Evolutionary conservation across 805 yeast species (phyloP), one percentile per base, ranked within the genome.

Genomic region (Vanderwaltozyma yarrowii): DNA sequence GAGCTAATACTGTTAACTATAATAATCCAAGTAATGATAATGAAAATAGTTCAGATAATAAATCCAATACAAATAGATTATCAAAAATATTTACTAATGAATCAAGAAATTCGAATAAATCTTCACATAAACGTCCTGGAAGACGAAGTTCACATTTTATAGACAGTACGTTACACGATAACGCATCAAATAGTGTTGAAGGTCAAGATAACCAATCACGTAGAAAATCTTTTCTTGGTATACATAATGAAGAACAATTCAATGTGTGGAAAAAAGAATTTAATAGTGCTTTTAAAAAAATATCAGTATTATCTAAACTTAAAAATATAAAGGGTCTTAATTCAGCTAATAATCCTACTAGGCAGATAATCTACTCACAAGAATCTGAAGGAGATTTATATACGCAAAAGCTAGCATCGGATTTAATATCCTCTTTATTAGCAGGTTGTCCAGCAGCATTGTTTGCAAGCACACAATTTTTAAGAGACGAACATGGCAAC

Each of bases 401-500:
- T 35, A 51, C 58, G 3, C 55, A 52, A 36, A 43, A 41, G 27
- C 36, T 58, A 39, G 69, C 67, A 1, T 63, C 69, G 3, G 68
- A 66, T 47, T 46, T 77, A 32, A 59, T 78, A 11, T 65, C 69
- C 24, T 70, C 82, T 20, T 62, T 84, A 41, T 49, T 73, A 6
- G 64, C 81, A 4, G 94, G 83, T 10, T 68, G 79, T 11, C 88
- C 95, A 0, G 80, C 84, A 2, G 78, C 85, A 0, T 64, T 84
- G 40, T 66, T 86, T 40, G 67, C 86, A 5, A 86, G 92, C 4
- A 75, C 94, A 1, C 71, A 78, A 28, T 74, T 92, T 43, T 66
- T 78, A 33, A 72, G 75, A 37, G 96, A 87, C 56, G 95, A 85
- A 42, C 73, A 71, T 46, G 85, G 83, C 1, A 70, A 72, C 3